Evolutionary conservation across 768 basidiomycete species (phyloP).

Genomic region (Botryobasidium botryosum): DNA sequence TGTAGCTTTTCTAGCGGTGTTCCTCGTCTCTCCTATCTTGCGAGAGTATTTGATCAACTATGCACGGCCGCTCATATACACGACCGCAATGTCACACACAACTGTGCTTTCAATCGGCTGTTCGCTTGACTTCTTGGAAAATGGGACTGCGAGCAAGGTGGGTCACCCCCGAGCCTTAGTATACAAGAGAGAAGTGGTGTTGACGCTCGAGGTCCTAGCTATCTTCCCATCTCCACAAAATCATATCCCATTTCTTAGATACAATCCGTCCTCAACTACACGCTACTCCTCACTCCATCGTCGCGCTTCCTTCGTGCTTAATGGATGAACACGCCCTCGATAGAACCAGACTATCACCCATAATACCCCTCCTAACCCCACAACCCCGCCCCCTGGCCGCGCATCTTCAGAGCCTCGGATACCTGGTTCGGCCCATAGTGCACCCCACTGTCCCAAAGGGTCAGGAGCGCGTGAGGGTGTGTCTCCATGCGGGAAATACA

Average conservation of each 20-base stretch:
- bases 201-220: background rate
- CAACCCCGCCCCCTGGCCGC: slow-evolving; percentile 60
- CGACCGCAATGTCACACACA: slow-evolving; percentile 63
- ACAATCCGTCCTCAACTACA: slow-evolving; percentile 22
- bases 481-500: slow-evolving; percentile 67
- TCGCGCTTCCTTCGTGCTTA: slow-evolving; percentile 13
- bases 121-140: slow-evolving; percentile 61
- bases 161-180: slow-evolving; percentile 13
- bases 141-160: slow-evolving; percentile 47
- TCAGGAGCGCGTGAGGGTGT: slow-evolving; percentile 72
- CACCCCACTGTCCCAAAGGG: slow-evolving; percentile 87
- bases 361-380: slow-evolving; percentile 69
- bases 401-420: slow-evolving; percentile 34
- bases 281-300: slow-evolving; percentile 21
- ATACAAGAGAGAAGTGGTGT: background rate
- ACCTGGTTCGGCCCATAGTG: slow-evolving; percentile 39
- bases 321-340: slow-evolving; percentile 2
- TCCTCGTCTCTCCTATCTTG: slow-evolving; percentile 53
- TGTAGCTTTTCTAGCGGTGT: slow-evolving; percentile 35
- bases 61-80: slow-evolving; percentile 81
- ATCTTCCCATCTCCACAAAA: slow-evolving; percentile 19
- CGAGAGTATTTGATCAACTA: slow-evolving; percentile 84
- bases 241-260: slow-evolving; percentile 21
- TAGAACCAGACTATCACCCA: slow-evolving; percentile 39
- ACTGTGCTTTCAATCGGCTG: slow-evolving; percentile 61